phyloP scores from a whole-genome alignment of 495 filamentous ascomycete species.

The Talaromyces ruber region DNA sequence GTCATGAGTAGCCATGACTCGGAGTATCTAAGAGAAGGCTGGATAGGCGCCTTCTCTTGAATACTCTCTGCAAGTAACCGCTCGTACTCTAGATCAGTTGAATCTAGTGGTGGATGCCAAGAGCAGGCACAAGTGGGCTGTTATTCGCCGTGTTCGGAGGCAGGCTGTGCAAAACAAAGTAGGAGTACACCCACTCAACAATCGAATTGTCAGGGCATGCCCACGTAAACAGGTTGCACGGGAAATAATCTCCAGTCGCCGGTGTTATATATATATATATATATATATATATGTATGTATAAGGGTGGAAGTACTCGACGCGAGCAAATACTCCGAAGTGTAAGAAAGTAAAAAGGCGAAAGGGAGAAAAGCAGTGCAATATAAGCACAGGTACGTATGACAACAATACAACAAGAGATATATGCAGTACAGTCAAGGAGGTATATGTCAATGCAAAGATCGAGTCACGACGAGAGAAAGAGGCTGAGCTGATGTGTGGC shows the following conservation, averaged over 20 bases:
- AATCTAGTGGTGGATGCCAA: background rate
- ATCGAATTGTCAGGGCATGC: background rate
- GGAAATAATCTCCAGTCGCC: background rate
- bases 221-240: background rate
- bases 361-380: background rate
- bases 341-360: background rate
- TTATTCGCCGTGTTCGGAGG: background rate
- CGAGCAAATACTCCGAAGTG: background rate
- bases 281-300: no score
- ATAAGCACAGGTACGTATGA: background rate
- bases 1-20: slow-evolving; percentile 2
- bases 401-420: background rate
- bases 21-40: background rate
- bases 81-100: background rate
- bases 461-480: background rate
- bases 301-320: background rate
- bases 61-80: background rate
- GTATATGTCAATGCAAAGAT: background rate
- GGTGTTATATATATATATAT: background rate
- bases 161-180: background rate
- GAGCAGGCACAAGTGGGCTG: background rate
- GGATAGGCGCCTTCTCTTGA: background rate
- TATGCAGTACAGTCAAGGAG: background rate
- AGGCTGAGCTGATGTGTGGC: background rate
- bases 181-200: background rate